A percentile compares a stretch with the other conserved stretches of the same genome.
Evolutionary conservation across 164 flowering plant genomes (phyloP).

Genomic region (Sextonia rubra): DNA sequence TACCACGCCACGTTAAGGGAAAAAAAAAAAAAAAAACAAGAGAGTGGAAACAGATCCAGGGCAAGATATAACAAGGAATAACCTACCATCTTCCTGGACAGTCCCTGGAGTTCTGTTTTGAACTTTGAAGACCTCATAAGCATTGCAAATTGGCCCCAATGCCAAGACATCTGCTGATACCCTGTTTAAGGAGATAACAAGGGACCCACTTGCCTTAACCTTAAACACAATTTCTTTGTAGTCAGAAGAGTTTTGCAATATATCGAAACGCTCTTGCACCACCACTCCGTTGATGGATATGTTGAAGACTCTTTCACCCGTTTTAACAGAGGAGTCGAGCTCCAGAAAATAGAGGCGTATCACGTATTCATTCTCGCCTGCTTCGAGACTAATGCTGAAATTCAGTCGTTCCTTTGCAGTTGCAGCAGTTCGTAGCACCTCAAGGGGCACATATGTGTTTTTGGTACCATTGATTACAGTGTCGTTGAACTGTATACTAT

Average conservation of each 20-base stretch:
- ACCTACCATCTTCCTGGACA: conserved; percentile 39
- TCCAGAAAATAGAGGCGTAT: conserved; percentile 51
- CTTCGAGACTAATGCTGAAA: conserved; percentile 25
- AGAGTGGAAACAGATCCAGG: too few species aligned
- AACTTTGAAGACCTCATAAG: conserved; percentile 51
- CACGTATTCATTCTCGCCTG: conserved; percentile 22
- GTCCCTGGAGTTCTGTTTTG: conserved; percentile 27
- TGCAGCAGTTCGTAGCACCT: conserved; percentile 51
- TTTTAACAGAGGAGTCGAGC: conserved; percentile 24
- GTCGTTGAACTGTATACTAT: conserved; percentile 3
- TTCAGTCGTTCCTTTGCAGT: conserved; percentile 26
- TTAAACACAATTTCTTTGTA: conserved; percentile 23
- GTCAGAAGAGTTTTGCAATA: conserved; percentile 24
- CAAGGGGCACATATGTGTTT: conserved; percentile 29
- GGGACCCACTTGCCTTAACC: conserved; percentile 32
- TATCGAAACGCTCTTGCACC: conserved; percentile 27
- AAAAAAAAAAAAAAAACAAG: too few species aligned
- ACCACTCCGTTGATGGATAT: conserved; percentile 35
- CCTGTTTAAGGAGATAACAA: conserved; percentile 46
- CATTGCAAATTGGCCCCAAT: conserved; percentile 60
- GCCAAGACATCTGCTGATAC: conserved; percentile 16
- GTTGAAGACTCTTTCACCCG: conserved; percentile 57
- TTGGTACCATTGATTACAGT: conserved; percentile 4
- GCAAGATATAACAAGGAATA: not conserved
- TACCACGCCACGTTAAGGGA: too few species aligned